These are phyloP conservation scores for Phytophthora colocasiae DNA, from an alignment of 352 stramenopile genomes.

Conservation along the genomic window DNA sequence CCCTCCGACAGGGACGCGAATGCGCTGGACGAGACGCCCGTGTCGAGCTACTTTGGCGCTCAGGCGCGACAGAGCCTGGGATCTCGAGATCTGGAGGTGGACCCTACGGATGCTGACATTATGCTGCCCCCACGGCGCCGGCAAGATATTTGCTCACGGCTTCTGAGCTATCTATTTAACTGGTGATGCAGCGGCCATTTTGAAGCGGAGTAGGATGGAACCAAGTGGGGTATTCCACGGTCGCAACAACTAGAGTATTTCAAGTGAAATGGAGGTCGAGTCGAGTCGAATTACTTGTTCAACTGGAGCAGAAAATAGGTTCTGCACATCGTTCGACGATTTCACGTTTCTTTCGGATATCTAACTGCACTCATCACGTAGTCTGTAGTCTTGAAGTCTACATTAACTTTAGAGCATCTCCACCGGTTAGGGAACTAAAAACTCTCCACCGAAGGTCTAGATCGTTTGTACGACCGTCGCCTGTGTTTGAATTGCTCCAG, in stretches of 20 bases:
- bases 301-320: conserved; percentile 5
- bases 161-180: conserved; percentile 89
- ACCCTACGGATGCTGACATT: conserved; percentile 80
- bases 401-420: too few relatives aligned
- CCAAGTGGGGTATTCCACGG: neutral
- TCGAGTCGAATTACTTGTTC: neutral
- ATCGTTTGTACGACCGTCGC: too few relatives aligned
- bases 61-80: conserved; percentile 53
- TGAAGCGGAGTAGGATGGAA: neutral
- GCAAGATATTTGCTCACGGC: conserved; percentile 82
- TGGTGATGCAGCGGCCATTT: conserved; percentile 48
- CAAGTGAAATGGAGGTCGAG: neutral
- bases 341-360: conserved; percentile 2
- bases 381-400: too few relatives aligned
- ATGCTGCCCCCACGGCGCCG: conserved; percentile 79
- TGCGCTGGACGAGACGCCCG: conserved; percentile 60
- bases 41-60: conserved; percentile 61
- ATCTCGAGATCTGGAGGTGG: conserved; percentile 72
- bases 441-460: too few relatives aligned
- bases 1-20: conserved; percentile 67
- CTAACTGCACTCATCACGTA: too few relatives aligned
- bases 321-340: conserved; percentile 1
- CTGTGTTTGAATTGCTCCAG: too few relatives aligned
- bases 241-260: neutral
- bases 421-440: too few relatives aligned